Evolutionary conservation across 2,329 filamentous ascomycete species (phyloP).

Genomic region (Botrytis porri): DNA sequence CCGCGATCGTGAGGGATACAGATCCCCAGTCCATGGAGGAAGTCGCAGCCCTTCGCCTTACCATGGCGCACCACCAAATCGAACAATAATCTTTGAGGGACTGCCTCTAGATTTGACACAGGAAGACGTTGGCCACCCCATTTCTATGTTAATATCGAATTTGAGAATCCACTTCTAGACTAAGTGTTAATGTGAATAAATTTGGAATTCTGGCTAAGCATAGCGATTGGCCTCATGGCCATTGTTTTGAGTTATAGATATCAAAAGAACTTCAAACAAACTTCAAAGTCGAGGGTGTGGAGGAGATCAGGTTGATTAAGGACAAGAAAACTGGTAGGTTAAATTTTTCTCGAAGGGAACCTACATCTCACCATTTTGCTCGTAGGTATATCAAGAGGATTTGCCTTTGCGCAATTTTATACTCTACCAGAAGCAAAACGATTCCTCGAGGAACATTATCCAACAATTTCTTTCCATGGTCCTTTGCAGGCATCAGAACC

Average conservation of each 20-base stretch:
- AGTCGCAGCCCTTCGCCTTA: constrained; percentile 37
- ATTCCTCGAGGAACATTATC: constrained; percentile 53
- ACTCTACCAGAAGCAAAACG: constrained; percentile 47
- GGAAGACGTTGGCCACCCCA: constrained; percentile 50
- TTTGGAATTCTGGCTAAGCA: constrained; percentile 40
- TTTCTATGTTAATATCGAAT: constrained; percentile 30
- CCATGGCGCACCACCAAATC: constrained; percentile 42
- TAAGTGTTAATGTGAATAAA: constrained; percentile 38
- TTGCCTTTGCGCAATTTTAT: constrained; percentile 55
- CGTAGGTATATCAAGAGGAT: constrained; percentile 51
- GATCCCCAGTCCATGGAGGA: constrained; percentile 33
- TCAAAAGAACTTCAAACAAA: constrained; percentile 51
- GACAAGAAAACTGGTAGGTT: constrained; percentile 54
- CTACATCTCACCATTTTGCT: constrained; percentile 19
- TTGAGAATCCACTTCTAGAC: constrained; percentile 30
- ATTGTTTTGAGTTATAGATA: constrained; percentile 47
- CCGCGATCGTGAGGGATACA: constrained; percentile 38
- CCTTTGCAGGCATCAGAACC: constrained; percentile 41
- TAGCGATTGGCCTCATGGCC: constrained; percentile 38
- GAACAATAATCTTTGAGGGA: constrained; percentile 55
- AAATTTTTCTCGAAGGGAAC: constrained; percentile 14
- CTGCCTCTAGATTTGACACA: constrained; percentile 49
- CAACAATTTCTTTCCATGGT: constrained; percentile 48
- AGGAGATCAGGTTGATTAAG: constrained; percentile 56
- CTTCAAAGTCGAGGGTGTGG: constrained; percentile 50